Percentiles rank a stretch among this genome's conserved stretches.
These are phyloP conservation scores for Tuber aestivum DNA, from an alignment of 495 filamentous ascomycete genomes.

Conservation along the genomic window DNA sequence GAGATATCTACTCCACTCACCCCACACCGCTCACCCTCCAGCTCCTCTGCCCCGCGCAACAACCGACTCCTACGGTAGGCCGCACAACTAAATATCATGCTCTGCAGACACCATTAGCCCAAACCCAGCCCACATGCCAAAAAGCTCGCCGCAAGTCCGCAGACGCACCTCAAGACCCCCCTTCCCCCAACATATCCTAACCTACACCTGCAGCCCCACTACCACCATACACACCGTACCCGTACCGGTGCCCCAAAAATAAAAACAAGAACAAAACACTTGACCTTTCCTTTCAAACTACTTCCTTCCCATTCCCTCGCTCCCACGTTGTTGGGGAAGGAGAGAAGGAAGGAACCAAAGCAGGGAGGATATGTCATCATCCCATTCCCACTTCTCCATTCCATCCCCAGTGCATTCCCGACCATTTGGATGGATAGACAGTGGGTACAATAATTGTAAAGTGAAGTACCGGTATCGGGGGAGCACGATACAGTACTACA, in stretches of 20 bases:
- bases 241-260: neutral
- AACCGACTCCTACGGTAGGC: neutral
- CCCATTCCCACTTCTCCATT: conserved; percentile 5
- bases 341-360: neutral
- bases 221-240: neutral
- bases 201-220: no score
- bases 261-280: neutral
- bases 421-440: neutral
- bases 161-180: neutral
- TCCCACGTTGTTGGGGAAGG: neutral
- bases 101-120: neutral
- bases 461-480: no score
- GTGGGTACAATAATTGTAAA: no score
- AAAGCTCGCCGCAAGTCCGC: neutral
- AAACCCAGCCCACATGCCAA: neutral
- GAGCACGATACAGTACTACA: no score
- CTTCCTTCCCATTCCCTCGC: neutral
- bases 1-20: neutral
- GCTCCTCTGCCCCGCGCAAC: neutral
- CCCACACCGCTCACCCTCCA: neutral
- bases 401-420: neutral
- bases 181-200: no score
- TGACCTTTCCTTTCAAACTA: neutral
- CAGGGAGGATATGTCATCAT: neutral
- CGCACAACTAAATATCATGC: neutral